Base-by-base conservation (phyloP, 2,329 filamentous ascomycete genomes). In the Helotiales sp. region DNA sequence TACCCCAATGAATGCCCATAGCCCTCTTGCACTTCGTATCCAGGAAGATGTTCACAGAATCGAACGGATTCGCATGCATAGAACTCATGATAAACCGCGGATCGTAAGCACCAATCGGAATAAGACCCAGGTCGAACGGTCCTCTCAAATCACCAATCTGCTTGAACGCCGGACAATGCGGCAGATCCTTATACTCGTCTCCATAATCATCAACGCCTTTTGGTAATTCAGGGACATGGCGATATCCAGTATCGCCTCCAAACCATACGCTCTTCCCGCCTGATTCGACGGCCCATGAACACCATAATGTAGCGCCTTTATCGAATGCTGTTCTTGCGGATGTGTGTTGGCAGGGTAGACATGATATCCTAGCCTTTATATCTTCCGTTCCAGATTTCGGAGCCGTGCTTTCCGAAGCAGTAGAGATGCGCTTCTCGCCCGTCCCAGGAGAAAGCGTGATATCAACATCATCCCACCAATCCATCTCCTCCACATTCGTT, bases 391-490 rank as follows among this genome's bases (percentile, higher is more conserved):
- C 47, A 64, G 52, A 65, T 24, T 22, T 69, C 73, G 8, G 70
- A 67, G n/a, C 71, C 74, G 34, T 75, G 76, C 3, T 79, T 13
- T 32, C 15, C 75, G 47, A 76, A 70, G 64, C 70, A 71, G 32
- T 65, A 47, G 62, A 73, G 55, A 55, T 69, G 28, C 34, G 71
- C 67, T 73, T 78, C 73, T 71, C 71, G 73, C 63, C 76, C 66
- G 73, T 71, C 10, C 75, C 73, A 6, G 79, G 77, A 15, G 85
- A 83, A 28, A 97, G 80, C 0, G 82, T 87, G n/a, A 97, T 79
- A 57, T 95, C 89, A 6, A 88, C 85, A 70, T 92, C 90, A 73
- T 97, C 90, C 95, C 95, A 97, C 95, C 95, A 97, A 80, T 98
- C 95, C 75, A 97, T 79, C 80, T 97, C 94, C 0, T 93, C 96